phyloP scores from a whole-genome alignment of 306 rosid genomes.

The Chamaecrista fasciculata region DNA sequence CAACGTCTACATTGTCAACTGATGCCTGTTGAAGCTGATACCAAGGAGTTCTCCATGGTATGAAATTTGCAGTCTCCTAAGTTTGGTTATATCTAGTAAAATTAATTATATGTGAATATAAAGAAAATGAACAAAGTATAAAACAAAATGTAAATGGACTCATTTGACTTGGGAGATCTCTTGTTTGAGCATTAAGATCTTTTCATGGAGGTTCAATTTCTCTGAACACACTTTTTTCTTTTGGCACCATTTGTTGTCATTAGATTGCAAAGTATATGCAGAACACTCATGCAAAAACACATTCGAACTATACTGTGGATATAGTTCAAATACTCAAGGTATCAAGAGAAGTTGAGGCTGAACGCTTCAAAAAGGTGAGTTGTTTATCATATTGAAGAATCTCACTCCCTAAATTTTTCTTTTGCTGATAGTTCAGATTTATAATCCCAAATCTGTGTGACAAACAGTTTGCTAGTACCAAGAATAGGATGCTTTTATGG shows the following conservation, averaged over 20 bases:
- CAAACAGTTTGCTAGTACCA: conserved; percentile 61
- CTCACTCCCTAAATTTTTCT: conserved; percentile 7
- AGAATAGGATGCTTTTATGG: conserved; percentile 91
- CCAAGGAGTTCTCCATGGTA: conserved; percentile 83
- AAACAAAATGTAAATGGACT: not conserved
- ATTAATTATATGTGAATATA: not conserved
- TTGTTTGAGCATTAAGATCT: conserved; percentile 14
- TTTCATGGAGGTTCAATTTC: conserved; percentile 16
- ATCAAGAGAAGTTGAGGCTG: conserved; percentile 68
- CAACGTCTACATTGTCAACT: conserved; percentile 75
- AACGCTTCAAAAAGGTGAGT: conserved; percentile 71
- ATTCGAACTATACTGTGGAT: conserved; percentile 70
- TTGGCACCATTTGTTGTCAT: conserved; percentile 24
- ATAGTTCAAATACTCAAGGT: conserved; percentile 70
- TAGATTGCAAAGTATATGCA: conserved; percentile 77
- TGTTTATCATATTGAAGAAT: conserved; percentile 17
- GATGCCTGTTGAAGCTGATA: conserved; percentile 53
- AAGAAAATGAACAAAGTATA: not conserved
- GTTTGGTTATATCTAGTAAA: conserved; percentile 15
- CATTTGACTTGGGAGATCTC: conserved; percentile 14
- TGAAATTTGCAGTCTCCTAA: conserved; percentile 3
- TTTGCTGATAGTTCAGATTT: not conserved
- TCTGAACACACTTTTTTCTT: conserved; percentile 4
- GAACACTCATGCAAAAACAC: conserved; percentile 89
- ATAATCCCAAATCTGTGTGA: conserved; percentile 6